A percentile compares a stretch with the other conserved stretches of the same genome.
Conservation (phyloP, 345 rosid genomes). For the Firmiana major region DNA sequence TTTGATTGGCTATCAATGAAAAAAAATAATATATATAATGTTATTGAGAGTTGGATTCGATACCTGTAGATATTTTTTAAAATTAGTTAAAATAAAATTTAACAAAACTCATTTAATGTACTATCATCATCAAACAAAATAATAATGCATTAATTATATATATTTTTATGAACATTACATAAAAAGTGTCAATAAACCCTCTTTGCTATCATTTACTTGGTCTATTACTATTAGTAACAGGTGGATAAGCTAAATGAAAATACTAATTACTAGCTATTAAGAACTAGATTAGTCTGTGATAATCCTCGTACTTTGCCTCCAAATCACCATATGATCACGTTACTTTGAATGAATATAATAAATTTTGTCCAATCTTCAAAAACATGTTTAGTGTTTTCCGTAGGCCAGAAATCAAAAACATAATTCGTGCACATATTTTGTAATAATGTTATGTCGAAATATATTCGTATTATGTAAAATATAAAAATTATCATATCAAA, state of each 20-base stretch:
- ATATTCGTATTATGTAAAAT: no score
- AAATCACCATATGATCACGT: slow-evolving; percentile 26
- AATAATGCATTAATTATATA: no score
- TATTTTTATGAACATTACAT: neutral
- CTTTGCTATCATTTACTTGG: no score
- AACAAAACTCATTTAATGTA: neutral
- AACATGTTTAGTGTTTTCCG: neutral
- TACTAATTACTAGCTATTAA: neutral
- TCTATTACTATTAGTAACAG: neutral
- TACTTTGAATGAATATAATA: slow-evolving; percentile 28
- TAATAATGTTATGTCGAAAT: no score
- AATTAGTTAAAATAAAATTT: no score
- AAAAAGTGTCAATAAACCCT: neutral
- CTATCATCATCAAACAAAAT: neutral
- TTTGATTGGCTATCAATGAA: slow-evolving; percentile 1
- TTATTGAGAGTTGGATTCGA: no score
- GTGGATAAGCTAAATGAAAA: no score
- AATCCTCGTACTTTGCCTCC: neutral
- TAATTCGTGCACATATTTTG: no score
- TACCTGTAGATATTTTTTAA: no score
- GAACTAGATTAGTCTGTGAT: neutral
- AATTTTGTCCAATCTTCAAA: neutral
- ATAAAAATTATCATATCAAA: no score
- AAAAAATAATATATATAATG: neutral
- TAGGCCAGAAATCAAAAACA: slow-evolving; percentile 2